phyloP scores from a whole-genome alignment of 2,329 filamentous ascomycete genomes.

The Aureobasidium sp. region DNA sequence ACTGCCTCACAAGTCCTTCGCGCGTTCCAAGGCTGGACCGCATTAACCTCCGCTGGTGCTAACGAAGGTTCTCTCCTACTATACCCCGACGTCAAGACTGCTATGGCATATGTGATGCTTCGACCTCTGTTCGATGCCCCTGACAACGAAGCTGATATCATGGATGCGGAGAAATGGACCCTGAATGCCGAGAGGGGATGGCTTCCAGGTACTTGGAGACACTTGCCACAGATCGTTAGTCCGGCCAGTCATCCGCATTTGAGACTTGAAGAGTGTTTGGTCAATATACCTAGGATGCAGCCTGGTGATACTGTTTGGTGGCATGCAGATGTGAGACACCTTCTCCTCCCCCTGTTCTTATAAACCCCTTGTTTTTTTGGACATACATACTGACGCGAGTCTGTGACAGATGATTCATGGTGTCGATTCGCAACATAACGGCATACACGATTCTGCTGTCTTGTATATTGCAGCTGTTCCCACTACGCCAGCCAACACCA shows the following conservation, averaged over 20 bases:
- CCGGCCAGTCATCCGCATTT: constrained; percentile 12
- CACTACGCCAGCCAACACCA: not conserved
- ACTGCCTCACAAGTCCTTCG: constrained; percentile 7
- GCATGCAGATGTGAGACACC: constrained; percentile 9
- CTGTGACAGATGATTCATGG: constrained; percentile 11
- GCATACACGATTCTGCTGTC: not conserved
- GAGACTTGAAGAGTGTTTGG: constrained; percentile 13
- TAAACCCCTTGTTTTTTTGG: too few species aligned
- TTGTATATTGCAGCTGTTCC: constrained; percentile 15
- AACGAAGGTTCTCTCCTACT: constrained; percentile 15
- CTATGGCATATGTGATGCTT: constrained; percentile 15
- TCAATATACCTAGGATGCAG: constrained; percentile 14
- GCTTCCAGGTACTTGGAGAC: constrained; percentile 15
- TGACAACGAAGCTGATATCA: not conserved
- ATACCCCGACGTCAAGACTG: constrained; percentile 13
- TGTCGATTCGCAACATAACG: constrained; percentile 9
- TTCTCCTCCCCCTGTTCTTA: not conserved
- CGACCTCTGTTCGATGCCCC: constrained; percentile 11
- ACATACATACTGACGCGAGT: not conserved
- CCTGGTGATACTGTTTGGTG: constrained; percentile 15
- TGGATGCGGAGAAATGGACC: constrained; percentile 14
- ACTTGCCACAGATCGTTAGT: constrained; percentile 6
- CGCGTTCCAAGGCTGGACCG: constrained; percentile 18
- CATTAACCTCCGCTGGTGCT: constrained; percentile 5
- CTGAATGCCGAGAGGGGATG: constrained; percentile 1